Evolutionary conservation across 2,329 filamentous ascomycete genomes (phyloP).

Genomic region (Byssothecium circinans): DNA sequence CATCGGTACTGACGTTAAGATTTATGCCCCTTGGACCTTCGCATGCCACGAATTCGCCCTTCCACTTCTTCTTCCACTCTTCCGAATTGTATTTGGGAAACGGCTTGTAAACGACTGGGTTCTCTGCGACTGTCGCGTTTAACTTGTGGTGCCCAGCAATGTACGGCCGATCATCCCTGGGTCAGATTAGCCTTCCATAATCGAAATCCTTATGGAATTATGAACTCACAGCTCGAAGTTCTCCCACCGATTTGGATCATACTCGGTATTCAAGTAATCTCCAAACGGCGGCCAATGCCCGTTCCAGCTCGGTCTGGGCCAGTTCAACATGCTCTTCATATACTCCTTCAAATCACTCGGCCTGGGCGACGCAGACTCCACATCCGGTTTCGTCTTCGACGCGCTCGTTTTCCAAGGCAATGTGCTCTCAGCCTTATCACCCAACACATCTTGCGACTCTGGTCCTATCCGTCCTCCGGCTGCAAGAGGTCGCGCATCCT

Average conservation of each 20-base stretch:
- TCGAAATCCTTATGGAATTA: conserved; percentile 1
- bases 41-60: conserved; percentile 65
- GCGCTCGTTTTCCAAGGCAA: conserved; percentile 28
- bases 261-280: conserved; percentile 47
- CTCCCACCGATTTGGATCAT: conserved; percentile 54
- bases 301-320: conserved; percentile 42
- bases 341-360: conserved; percentile 38
- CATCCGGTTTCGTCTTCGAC: background rate
- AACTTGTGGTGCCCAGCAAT: conserved; percentile 38
- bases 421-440: conserved; percentile 2
- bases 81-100: conserved; percentile 71
- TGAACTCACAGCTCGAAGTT: conserved; percentile 43
- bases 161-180: conserved; percentile 45
- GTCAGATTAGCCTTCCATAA: conserved; percentile 1
- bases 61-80: conserved; percentile 59
- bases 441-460: conserved; percentile 6
- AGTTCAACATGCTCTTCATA: conserved; percentile 47
- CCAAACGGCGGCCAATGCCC: conserved; percentile 50
- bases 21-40: conserved; percentile 58
- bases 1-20: conserved; percentile 60
- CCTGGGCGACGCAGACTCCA: conserved; percentile 13
- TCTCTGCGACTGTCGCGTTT: conserved; percentile 22
- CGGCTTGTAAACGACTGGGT: conserved; percentile 65
- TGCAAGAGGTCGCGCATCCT: background rate
- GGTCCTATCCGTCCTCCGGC: background rate